Evolutionary conservation across 352 stramenopile species (phyloP), one percentile per base, ranked within the genome.

Genomic region (Phytopythium boreale): DNA sequence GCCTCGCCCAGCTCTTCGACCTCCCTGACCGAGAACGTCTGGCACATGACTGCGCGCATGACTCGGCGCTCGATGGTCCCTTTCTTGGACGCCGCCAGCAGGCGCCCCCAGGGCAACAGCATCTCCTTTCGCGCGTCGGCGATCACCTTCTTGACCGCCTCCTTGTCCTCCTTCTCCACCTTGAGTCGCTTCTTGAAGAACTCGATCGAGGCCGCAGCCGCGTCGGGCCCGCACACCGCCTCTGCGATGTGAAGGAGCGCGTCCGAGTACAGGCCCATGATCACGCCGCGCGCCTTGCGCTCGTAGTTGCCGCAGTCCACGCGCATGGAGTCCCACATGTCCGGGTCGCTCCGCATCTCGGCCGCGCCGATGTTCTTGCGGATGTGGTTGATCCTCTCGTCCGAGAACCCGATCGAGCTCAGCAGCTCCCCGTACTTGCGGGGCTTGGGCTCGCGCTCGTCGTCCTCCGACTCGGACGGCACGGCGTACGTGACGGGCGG

Each of bases 271-370:
- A 60, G 34, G 14, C 15, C 19, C 34, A 47, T 24, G 36, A 60
- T 22, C 4, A 26, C 36, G 2, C 6, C 24, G 11, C 55, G 55
- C 36, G 36, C 55, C 34, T 34, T 44, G n/a, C 39, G 55, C 36
- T 60, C 55, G n/a, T 50, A 47, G 34, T 26, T 36, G n/a, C 34
- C 27, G 55, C 20, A 36, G 17, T 56, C 63, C 4, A 53, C 58
- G 17, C 65, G 62, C 3, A 47, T 51, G 50, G 53, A 50, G 17
- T 72, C 62, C 31, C 67, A 72, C 50, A 63, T 60, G 56, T 37
- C 49, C 20, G 49, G 67, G 51, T 62, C 62, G 17, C 57, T 57
- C 36, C 66, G 62, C 15, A 72, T 62, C 17, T 58, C 62, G 9
- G 55, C 55, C 36, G 36, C 36, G 55, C 55, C 55, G 4, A 60